Percentiles rank a stretch among this genome's conserved stretches.
Evolutionary conservation across 495 filamentous ascomycete species (phyloP).

Genomic region (Lasiosphaeria miniovina): DNA sequence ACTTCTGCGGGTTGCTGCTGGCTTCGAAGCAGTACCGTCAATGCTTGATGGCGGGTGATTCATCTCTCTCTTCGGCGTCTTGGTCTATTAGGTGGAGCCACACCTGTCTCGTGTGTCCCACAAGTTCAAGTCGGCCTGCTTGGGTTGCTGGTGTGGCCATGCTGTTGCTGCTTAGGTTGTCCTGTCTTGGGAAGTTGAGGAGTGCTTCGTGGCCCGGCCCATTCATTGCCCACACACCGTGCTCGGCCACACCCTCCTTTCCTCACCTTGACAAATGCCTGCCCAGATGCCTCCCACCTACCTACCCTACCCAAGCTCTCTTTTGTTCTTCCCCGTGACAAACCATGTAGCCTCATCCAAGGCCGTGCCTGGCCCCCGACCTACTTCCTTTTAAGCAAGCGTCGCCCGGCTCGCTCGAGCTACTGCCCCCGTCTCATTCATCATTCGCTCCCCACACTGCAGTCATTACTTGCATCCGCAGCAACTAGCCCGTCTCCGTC

Average conservation of each 20-base stretch:
- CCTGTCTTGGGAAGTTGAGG: background rate
- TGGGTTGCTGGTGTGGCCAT: background rate
- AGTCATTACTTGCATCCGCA: constrained; percentile 17
- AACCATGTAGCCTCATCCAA: background rate
- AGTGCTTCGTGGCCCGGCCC: background rate
- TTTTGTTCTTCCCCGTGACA: background rate
- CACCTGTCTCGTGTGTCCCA: too few species aligned
- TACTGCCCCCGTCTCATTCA: constrained; percentile 7
- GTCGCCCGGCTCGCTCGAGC: constrained; percentile 8
- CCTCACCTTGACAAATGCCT: background rate
- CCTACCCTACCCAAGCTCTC: too few species aligned
- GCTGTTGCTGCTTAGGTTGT: background rate
- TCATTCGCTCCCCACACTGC: constrained; percentile 18
- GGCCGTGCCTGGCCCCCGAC: background rate
- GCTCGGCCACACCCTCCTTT: background rate
- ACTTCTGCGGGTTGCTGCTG: too few species aligned
- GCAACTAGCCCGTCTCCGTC: background rate
- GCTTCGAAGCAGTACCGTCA: too few species aligned
- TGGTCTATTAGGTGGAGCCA: too few species aligned
- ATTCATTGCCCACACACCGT: background rate
- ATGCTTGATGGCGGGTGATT: too few species aligned
- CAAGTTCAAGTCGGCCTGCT: too few species aligned
- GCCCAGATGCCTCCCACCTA: background rate
- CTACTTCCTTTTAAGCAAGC: constrained; percentile 12
- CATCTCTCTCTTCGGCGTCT: too few species aligned